These are phyloP conservation scores for Blastobotrys americana DNA, from an alignment of 805 yeast species.

Conservation along the genomic window DNA sequence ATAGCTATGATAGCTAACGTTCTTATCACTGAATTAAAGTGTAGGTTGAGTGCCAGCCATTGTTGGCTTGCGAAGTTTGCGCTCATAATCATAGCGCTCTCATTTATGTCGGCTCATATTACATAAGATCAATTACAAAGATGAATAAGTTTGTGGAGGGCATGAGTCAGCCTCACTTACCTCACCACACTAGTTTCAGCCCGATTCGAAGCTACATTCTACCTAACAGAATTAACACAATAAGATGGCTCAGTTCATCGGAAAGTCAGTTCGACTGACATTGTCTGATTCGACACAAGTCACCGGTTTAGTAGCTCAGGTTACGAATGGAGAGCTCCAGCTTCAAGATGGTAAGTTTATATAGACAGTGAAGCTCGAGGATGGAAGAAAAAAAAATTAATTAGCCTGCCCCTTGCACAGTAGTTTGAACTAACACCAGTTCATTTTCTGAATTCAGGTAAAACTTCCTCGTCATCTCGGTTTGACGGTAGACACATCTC, in stretches of 20 bases:
- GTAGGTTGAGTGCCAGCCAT: too few relatives aligned
- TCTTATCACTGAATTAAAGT: too few relatives aligned
- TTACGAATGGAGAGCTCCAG: constrained; percentile 16
- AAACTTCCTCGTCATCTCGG: constrained; percentile 2
- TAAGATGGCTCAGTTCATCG: constrained; percentile 21
- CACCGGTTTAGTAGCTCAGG: constrained; percentile 18
- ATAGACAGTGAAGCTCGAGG: too few relatives aligned
- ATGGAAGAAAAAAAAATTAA: too few relatives aligned
- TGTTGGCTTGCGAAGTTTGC: too few relatives aligned
- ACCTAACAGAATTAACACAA: background rate
- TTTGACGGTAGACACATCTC: constrained; percentile 16
- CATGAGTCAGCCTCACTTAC: background rate
- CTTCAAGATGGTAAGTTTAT: constrained; percentile 13
- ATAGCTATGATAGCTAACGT: too few relatives aligned
- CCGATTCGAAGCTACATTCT: background rate
- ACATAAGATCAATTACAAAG: too few relatives aligned
- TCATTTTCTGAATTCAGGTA: constrained; percentile 11
- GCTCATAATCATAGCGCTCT: too few relatives aligned
- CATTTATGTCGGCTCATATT: too few relatives aligned
- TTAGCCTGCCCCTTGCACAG: too few relatives aligned
- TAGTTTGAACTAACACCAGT: constrained; percentile 8
- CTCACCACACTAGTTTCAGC: background rate
- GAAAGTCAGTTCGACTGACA: constrained; percentile 19
- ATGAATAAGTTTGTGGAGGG: too few relatives aligned
- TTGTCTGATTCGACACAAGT: constrained; percentile 15